These are phyloP conservation scores for Thraustotheca clavata DNA, from an alignment of 352 stramenopile genomes.

Conservation along the genomic window DNA sequence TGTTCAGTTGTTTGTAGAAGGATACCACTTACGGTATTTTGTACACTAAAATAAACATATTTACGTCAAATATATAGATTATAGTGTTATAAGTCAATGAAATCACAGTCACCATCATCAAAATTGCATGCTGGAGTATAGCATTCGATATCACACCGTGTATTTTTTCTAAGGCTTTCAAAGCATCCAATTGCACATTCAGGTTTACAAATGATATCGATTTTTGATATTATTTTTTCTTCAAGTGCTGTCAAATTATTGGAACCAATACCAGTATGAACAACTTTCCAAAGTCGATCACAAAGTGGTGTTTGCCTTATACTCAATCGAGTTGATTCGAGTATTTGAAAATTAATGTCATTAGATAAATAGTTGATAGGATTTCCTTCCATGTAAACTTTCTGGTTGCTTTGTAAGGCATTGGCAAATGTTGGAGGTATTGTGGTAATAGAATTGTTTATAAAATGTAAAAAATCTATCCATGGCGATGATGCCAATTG, in stretches of 20 bases:
- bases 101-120: neutral
- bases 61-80: no score
- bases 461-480: neutral
- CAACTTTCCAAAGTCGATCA: neutral
- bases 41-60: no score
- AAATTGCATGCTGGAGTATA: neutral
- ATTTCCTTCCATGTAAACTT: constrained; percentile 4
- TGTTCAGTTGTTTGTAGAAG: no score
- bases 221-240: neutral
- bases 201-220: neutral
- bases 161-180: neutral
- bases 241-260: neutral
- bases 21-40: no score
- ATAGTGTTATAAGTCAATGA: neutral
- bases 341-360: neutral
- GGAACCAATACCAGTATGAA: no score
- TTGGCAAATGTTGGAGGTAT: neutral
- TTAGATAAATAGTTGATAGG: neutral
- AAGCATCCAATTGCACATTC: constrained; percentile 1
- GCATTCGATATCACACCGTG: constrained; percentile 5
- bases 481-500: neutral
- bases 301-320: neutral
- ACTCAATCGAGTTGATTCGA: neutral
- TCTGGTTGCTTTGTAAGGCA: neutral
- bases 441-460: neutral